These are phyloP conservation scores for Cutaneotrichosporon curvatum DNA, from an alignment of 1,284 basidiomycete genomes.

Conservation along the genomic window DNA sequence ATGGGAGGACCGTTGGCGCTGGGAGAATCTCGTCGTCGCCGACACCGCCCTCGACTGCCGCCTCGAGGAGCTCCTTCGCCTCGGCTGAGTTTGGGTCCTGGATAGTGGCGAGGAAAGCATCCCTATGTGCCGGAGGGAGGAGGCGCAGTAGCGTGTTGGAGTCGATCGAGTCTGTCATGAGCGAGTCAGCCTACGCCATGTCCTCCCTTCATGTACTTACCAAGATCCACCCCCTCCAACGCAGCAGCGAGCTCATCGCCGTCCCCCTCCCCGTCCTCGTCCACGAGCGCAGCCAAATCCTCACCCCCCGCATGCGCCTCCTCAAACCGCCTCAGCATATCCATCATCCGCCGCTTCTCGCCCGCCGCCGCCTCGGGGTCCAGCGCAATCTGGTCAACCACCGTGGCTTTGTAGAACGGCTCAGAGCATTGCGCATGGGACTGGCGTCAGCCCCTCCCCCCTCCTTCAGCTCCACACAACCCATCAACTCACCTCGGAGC, in stretches of 20 bases:
- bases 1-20: conserved; percentile 10
- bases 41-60: conserved; percentile 16
- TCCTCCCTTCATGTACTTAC: conserved; percentile 19
- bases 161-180: conserved; percentile 35
- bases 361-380: conserved; percentile 30
- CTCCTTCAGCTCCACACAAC: no score
- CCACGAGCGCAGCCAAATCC: conserved; percentile 22
- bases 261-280: conserved; percentile 26
- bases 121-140: conserved; percentile 36
- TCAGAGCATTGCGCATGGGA: conserved; percentile 44
- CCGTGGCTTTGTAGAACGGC: conserved; percentile 41
- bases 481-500: conserved; percentile 25
- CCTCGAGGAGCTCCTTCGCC: conserved; percentile 28
- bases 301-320: conserved; percentile 28
- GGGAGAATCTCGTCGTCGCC: conserved; percentile 10
- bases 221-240: conserved; percentile 35
- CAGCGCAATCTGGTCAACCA: conserved; percentile 31
- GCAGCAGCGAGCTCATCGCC: conserved; percentile 23
- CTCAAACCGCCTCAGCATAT: conserved; percentile 43
- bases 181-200: background rate
- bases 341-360: conserved; percentile 43
- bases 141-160: conserved; percentile 41
- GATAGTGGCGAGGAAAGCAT: conserved; percentile 37
- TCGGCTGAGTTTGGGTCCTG: conserved; percentile 34
- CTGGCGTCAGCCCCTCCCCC: conserved; percentile 21